Conservation (phyloP, 2,329 filamentous ascomycete species). For the Botrytis deweyae region DNA sequence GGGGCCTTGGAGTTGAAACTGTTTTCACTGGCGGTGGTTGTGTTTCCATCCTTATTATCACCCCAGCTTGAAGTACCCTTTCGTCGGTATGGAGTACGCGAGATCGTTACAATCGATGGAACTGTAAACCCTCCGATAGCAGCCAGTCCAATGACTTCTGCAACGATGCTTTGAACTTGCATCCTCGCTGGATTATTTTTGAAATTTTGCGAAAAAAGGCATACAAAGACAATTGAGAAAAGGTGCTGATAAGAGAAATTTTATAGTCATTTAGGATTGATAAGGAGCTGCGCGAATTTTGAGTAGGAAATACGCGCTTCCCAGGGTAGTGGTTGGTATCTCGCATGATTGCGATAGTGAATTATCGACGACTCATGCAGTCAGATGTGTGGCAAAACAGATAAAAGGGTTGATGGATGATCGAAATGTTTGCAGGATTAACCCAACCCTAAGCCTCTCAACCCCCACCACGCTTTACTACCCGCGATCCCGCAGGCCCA, state of each 20-base stretch:
- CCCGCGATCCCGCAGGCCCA: not conserved
- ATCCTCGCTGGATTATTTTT: not conserved
- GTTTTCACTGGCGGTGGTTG: slow-evolving; percentile 59
- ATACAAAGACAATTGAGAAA: not conserved
- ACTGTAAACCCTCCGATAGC: slow-evolving; percentile 13
- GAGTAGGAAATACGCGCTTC: slow-evolving; percentile 2
- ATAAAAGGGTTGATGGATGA: not conserved
- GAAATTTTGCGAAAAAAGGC: not conserved
- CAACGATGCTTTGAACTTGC: slow-evolving; percentile 12
- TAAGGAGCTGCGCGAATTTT: slow-evolving; percentile 14
- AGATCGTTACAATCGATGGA: slow-evolving; percentile 16
- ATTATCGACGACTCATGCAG: slow-evolving; percentile 11
- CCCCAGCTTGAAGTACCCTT: slow-evolving; percentile 45
- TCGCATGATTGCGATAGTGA: slow-evolving; percentile 17
- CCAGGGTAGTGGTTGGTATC: slow-evolving; percentile 11
- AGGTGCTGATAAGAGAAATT: slow-evolving; percentile 1
- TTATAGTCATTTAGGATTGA: not conserved
- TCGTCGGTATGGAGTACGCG: not conserved
- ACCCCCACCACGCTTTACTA: not conserved
- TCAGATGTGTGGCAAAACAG: slow-evolving; percentile 11
- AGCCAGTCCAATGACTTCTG: slow-evolving; percentile 20
- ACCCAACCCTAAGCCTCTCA: not conserved
- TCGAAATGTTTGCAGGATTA: not conserved
- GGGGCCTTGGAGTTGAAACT: slow-evolving; percentile 60
- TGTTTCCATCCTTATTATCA: slow-evolving; percentile 66